Conservation (phyloP, 2,329 filamentous ascomycete species). For the Fusarium ambrosium region DNA sequence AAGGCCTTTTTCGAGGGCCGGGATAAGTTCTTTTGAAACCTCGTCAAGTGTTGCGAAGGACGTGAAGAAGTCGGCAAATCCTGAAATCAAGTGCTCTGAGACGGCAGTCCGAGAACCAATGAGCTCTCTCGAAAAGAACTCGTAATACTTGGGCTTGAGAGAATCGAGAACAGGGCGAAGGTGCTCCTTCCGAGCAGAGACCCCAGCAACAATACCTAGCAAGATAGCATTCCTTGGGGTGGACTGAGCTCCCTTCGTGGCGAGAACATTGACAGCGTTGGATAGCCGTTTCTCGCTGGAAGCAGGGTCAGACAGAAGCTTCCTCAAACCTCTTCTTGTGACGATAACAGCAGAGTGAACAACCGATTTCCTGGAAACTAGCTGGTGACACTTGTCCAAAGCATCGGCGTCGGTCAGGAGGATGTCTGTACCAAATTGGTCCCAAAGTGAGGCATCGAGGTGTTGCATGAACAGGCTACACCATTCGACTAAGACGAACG, state of each 20-base stretch:
- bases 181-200: slow-evolving; percentile 78
- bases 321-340: slow-evolving; percentile 83
- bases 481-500: slow-evolving; percentile 94
- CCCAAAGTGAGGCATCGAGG: slow-evolving; percentile 73
- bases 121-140: slow-evolving; percentile 89
- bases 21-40: slow-evolving; percentile 80
- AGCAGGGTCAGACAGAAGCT: slow-evolving; percentile 72
- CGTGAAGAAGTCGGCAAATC: slow-evolving; percentile 85
- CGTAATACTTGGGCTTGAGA: slow-evolving; percentile 79
- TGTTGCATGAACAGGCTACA: slow-evolving; percentile 83
- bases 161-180: slow-evolving; percentile 72
- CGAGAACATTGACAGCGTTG: slow-evolving; percentile 75
- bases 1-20: slow-evolving; percentile 88
- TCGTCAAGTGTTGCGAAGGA: slow-evolving; percentile 82
- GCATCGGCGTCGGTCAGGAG: slow-evolving; percentile 78
- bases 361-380: slow-evolving; percentile 73
- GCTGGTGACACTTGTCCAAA: slow-evolving; percentile 81
- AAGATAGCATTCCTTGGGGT: slow-evolving; percentile 80
- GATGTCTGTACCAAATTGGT: slow-evolving; percentile 74
- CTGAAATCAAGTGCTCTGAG: slow-evolving; percentile 78
- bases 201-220: slow-evolving; percentile 88
- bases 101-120: slow-evolving; percentile 82
- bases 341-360: slow-evolving; percentile 81
- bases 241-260: slow-evolving; percentile 74
- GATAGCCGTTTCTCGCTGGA: slow-evolving; percentile 71